Base-by-base conservation (phyloP, 148 eudicot genomes). In the Persicaria tinctoria region DNA sequence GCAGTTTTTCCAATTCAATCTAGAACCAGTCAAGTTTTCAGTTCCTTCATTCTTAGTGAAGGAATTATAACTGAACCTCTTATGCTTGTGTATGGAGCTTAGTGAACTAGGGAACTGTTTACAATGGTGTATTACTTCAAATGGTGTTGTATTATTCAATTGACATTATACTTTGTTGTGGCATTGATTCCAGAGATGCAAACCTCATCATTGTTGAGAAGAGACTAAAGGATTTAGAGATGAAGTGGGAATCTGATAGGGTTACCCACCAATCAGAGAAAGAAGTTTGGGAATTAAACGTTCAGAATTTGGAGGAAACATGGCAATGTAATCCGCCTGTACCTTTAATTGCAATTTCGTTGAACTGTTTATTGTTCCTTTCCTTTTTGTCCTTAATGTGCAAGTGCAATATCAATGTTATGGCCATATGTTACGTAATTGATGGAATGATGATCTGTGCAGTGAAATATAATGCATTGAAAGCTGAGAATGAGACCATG, bases 241-340 rank as follows among this genome's bases (percentile, higher is more conserved):
- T 76, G 83, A 92, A 87, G 86, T 82, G 92, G 78, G 84, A 82
- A 80, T 84, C 93, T 78, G 87, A 87, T 78, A 80, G 79, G 83
- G 71, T 80, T 73, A 78, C 47, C 27, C 80, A 84, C 77, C 89
- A 84, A 62, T 81, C 86, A 46, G 94, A 92, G 69, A 90, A 89
- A 78, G 91, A 87, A 81, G 79, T 82, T 51, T 92, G 94, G 99
- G 95, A 89, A 68, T 68, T 81, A 69, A 89, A 80, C 69, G 84
- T 92, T 72, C 89, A 80, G 82, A 89, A 92, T 79, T 73, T 92
- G 78, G 97, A 96, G 86, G 89, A 93, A 83, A 84, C 97, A 57
- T 96, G 99, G 99, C 84, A 78, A 82, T 85, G 99, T 96, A 88
- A 79, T 72, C 27, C 71, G 49, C 50, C 10, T 46, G n/a, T 74